Base-by-base conservation (phyloP, 176 grass and related monocot species). In the Musa schizocarpa region DNA sequence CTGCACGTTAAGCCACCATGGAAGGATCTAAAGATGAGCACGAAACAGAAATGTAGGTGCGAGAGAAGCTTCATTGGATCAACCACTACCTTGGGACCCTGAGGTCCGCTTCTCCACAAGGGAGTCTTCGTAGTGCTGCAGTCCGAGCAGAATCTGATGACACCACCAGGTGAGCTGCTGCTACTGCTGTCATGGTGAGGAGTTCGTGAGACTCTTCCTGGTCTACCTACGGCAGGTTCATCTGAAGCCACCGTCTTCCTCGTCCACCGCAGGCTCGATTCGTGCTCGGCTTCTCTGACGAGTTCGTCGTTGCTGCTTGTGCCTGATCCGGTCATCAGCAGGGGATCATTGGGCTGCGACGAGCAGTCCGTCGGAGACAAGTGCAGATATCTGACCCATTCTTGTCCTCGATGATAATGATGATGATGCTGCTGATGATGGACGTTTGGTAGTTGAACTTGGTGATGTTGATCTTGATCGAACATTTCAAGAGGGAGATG, bases 71-170 rank as follows among this genome's bases (percentile, higher is more conserved):
- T 34, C 34, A 34, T 34, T 57, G 54, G 54, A 16, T 57, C 17
- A 14, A 16, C 2, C 13, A 5, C 3, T 5, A 72, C 70, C 70
- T 72, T 72, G 9, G 70, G 70, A 23, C 70, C 70, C 21, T 22
- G 70, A 54, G 70, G 70, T 53, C 70, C 70, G 25, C 70, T 72
- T 53, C 70, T 72, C 70, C 70, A 72, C 51, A 72, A 24, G 21
- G 70, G 70, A 50, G 70, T 72, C 9, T 53, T 72, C 11, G 70
- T 72, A 53, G 70, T 72, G 9, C 50, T 54, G 50, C 70, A 72
- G 48, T 53, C n/a, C 9, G 70, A 72, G 70, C 70, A 72, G 11
- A 72, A 17, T 72, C 70, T 54, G 11, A 72, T 72, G 70, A 72
- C 23, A 20, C 9, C 67, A 48, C 5, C 17, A 14, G 67, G 67